Percentiles rank a stretch among this genome's conserved stretches.
phyloP scores from a whole-genome alignment of 257 asterid species.

The Plantago elongata region DNA sequence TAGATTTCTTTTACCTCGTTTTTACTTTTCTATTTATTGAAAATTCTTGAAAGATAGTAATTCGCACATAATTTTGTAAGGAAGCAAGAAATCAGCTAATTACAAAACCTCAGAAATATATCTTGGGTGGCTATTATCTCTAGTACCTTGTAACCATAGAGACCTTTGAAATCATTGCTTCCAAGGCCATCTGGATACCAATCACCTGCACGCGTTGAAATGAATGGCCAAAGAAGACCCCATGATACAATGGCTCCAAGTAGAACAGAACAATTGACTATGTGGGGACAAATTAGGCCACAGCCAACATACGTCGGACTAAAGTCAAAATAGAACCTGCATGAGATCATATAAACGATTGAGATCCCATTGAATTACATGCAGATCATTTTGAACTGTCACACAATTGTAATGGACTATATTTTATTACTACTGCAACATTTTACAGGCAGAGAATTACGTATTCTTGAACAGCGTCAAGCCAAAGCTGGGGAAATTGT shows the following conservation, averaged over 20 bases:
- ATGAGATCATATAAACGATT: slow-evolving; percentile 24
- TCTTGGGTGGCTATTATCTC: neutral
- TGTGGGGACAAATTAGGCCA: slow-evolving; percentile 94
- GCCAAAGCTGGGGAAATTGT: slow-evolving; percentile 84
- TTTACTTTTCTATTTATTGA: neutral
- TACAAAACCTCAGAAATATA: slow-evolving; percentile 11
- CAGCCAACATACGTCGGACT: slow-evolving; percentile 95
- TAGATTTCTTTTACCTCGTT: neutral
- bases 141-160: slow-evolving; percentile 83
- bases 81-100: neutral
- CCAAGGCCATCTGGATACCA: slow-evolving; percentile 95
- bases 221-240: slow-evolving; percentile 95
- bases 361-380: slow-evolving; percentile 20
- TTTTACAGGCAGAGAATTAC: slow-evolving; percentile 36
- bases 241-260: slow-evolving; percentile 92
- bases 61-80: neutral
- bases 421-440: neutral
- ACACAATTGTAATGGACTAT: neutral
- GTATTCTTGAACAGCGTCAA: slow-evolving; percentile 68
- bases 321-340: slow-evolving; percentile 95
- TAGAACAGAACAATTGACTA: slow-evolving; percentile 90
- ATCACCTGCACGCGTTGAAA: slow-evolving; percentile 68
- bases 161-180: slow-evolving; percentile 92
- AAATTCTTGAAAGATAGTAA: slow-evolving; percentile 1
- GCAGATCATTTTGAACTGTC: neutral